These are phyloP conservation scores for Corylus heterophylla DNA, from an alignment of 306 rosid species.

Conservation along the genomic window DNA sequence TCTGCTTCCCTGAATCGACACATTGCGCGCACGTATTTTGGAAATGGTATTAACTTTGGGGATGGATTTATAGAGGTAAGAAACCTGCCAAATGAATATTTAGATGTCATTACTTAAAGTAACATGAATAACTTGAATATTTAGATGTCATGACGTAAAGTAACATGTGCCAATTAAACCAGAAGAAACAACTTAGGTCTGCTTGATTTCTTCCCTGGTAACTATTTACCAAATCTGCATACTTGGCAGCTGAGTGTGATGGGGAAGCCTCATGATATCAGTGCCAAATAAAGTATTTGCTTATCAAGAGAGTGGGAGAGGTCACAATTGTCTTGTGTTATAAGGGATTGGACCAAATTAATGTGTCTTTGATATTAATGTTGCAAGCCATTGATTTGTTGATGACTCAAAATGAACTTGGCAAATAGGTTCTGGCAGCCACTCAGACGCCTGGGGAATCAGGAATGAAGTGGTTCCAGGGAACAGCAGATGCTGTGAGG, in stretches of 20 bases:
- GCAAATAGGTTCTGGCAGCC: conserved; percentile 83
- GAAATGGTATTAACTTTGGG: conserved; percentile 75
- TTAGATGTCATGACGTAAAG: neutral
- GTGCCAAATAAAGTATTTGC: neutral
- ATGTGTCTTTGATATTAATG: conserved; percentile 4
- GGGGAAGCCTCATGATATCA: neutral
- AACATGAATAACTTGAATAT: neutral
- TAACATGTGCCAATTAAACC: neutral
- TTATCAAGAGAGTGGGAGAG: neutral
- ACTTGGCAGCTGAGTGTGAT: neutral
- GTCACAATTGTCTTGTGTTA: neutral
- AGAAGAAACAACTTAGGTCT: neutral
- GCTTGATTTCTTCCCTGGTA: neutral
- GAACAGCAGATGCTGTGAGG: conserved; percentile 98
- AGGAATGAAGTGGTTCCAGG: conserved; percentile 93
- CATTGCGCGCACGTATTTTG: conserved; percentile 71
- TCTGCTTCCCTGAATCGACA: conserved; percentile 92
- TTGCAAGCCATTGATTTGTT: neutral
- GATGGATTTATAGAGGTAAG: conserved; percentile 92
- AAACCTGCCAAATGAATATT: neutral
- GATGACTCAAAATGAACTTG: conserved; percentile 16
- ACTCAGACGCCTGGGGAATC: conserved; percentile 91
- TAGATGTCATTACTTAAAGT: neutral
- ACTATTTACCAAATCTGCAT: neutral
- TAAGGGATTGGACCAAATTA: neutral